phyloP scores from a whole-genome alignment of 1,284 basidiomycete genomes.

The Leccinum pallidistipes region DNA sequence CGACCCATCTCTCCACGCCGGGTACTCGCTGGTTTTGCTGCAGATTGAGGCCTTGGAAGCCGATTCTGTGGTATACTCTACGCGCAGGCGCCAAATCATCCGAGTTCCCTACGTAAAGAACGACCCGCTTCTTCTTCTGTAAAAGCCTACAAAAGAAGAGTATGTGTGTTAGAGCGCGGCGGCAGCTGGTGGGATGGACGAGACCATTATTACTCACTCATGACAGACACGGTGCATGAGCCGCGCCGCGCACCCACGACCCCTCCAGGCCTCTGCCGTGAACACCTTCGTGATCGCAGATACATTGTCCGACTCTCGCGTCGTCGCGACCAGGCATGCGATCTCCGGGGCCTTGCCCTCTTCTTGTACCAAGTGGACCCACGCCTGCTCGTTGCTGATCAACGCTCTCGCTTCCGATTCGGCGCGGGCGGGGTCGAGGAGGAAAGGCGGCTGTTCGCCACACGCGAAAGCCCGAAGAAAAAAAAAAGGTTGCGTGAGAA shows the following conservation, averaged over 20 bases:
- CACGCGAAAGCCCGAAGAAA: neutral
- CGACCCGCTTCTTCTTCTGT: constrained; percentile 39
- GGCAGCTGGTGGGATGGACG: neutral
- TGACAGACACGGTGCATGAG: constrained; percentile 45
- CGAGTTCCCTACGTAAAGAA: constrained; percentile 50
- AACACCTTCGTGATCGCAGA: constrained; percentile 53
- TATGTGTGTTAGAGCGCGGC: neutral
- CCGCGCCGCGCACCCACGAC: constrained; percentile 44
- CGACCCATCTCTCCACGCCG: constrained; percentile 26
- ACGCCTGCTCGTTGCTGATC: constrained; percentile 50
- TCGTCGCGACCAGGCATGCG: constrained; percentile 63
- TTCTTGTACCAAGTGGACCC: constrained; percentile 54
- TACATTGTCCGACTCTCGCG: constrained; percentile 42
- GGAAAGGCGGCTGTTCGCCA: constrained; percentile 43
- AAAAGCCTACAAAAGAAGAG: constrained; percentile 28
- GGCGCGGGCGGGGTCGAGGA: constrained; percentile 4
- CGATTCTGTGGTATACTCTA: constrained; percentile 24
- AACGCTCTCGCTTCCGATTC: constrained; percentile 29
- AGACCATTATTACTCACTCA: constrained; percentile 32
- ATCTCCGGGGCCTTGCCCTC: constrained; percentile 38
- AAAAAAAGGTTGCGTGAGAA: neutral
- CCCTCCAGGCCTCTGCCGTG: constrained; percentile 42
- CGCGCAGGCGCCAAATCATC: constrained; percentile 18
- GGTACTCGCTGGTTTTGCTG: constrained; percentile 10
- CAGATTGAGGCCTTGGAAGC: constrained; percentile 23